These are phyloP conservation scores for Solanum peruvianum DNA, from an alignment of 257 asterid species.

Conservation along the genomic window DNA sequence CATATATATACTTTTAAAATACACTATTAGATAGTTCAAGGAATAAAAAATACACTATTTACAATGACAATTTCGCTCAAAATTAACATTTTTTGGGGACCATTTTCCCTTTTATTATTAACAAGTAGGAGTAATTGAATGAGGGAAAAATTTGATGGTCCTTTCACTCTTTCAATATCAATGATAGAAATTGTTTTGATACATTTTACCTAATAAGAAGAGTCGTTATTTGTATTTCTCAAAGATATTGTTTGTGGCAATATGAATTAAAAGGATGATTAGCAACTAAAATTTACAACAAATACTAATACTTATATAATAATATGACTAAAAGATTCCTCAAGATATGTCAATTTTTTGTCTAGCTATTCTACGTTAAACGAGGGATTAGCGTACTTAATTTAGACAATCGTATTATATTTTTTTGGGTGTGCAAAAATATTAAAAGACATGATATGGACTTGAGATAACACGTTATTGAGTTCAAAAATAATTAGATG, in stretches of 20 bases:
- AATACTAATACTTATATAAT: not conserved
- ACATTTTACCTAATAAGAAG: not conserved
- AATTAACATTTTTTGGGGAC: no score
- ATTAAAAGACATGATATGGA: not conserved
- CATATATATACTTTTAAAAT: no score
- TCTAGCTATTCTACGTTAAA: not conserved
- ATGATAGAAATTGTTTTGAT: not conserved
- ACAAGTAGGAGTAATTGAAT: no score
- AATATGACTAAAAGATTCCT: not conserved
- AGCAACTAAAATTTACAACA: not conserved
- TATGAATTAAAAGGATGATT: not conserved
- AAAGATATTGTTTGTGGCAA: not conserved
- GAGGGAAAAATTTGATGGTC: not conserved
- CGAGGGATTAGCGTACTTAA: not conserved
- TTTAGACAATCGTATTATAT: not conserved
- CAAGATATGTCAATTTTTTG: not conserved
- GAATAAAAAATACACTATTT: no score
- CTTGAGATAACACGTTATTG: not conserved
- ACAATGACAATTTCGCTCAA: no score
- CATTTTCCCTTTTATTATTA: no score
- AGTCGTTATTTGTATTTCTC: not conserved
- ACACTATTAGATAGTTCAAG: no score
- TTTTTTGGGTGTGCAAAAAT: not conserved
- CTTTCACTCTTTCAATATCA: not conserved
- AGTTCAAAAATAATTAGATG: not conserved